A percentile compares a stretch with the other conserved stretches of the same genome.
These are phyloP conservation scores for Edaphochlamys debaryana DNA, from an alignment of 139 green algal genomes.

Conservation along the genomic window DNA sequence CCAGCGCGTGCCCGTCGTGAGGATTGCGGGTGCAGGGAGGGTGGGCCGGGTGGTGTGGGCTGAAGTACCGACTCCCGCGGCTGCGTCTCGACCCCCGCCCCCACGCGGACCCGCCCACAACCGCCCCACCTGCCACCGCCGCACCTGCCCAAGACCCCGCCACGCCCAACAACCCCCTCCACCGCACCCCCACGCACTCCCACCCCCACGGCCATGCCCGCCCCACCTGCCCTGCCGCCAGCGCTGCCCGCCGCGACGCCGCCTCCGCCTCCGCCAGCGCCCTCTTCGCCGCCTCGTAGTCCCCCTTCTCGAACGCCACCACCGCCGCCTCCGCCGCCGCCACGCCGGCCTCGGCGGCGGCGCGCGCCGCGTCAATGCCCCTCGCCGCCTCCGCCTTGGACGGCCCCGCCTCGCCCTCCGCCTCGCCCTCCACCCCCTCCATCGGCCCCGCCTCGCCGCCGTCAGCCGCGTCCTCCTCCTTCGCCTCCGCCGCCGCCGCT, in stretches of 20 bases:
- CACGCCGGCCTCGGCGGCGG: constrained; percentile 19
- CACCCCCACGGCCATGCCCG: constrained; percentile 1
- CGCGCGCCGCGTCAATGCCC: background rate
- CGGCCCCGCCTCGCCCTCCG: background rate
- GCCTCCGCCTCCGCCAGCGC: constrained; percentile 21
- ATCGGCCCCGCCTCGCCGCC: background rate
- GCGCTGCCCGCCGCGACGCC: background rate
- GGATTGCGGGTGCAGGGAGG: too few species aligned
- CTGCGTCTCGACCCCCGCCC: too few species aligned
- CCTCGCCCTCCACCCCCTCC: background rate
- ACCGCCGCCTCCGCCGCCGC: constrained; percentile 18
- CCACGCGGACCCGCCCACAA: too few species aligned
- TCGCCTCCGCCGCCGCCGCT: background rate
- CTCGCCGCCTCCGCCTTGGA: background rate
- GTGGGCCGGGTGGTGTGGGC: too few species aligned
- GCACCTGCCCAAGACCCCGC: too few species aligned
- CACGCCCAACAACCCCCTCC: too few species aligned
- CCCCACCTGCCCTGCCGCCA: background rate
- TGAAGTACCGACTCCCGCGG: too few species aligned
- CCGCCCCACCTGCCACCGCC: too few species aligned
- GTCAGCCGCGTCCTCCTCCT: background rate
- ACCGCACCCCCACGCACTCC: too few species aligned
- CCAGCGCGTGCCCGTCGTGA: too few species aligned
- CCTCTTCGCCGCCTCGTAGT: background rate
- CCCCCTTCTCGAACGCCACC: background rate